Percentiles rank a stretch among this genome's conserved stretches.
These are phyloP conservation scores for Panaeolus papilionaceus DNA, from an alignment of 768 basidiomycete genomes.

Conservation along the genomic window DNA sequence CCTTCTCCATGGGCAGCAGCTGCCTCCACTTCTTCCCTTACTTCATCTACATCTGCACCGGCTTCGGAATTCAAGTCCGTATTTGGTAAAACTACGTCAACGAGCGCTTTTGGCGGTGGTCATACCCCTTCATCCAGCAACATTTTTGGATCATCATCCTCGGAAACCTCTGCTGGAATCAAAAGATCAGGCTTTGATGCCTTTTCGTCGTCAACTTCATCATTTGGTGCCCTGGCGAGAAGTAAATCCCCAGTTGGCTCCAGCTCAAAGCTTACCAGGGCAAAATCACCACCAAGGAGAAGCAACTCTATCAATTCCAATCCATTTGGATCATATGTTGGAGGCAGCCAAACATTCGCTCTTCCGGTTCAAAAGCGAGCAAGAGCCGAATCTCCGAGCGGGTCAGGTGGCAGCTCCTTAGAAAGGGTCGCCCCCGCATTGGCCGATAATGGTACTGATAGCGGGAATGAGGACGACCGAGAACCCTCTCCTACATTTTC, in stretches of 20 bases:
- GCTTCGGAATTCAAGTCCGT: conserved; percentile 22
- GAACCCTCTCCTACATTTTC: conserved; percentile 57
- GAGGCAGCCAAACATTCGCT: conserved; percentile 56
- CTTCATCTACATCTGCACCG: conserved; percentile 26
- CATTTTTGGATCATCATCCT: conserved; percentile 22
- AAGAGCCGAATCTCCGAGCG: conserved; percentile 55
- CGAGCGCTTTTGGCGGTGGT: conserved; percentile 10
- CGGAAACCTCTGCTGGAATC: conserved; percentile 24
- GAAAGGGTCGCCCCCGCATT: conserved; percentile 42
- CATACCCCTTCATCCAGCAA: conserved; percentile 1
- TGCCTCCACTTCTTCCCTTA: conserved; percentile 31
- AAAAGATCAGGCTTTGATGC: conserved; percentile 65
- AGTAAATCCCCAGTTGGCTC: conserved; percentile 63
- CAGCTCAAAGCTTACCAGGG: conserved; percentile 46
- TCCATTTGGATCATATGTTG: conserved; percentile 69
- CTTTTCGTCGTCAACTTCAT: conserved; percentile 56
- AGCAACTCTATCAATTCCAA: conserved; percentile 45
- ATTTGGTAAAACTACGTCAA: conserved; percentile 27
- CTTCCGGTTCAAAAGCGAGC: conserved; percentile 61
- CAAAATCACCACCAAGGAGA: conserved; percentile 64
- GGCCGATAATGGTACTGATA: conserved; percentile 38
- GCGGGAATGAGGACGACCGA: conserved; percentile 54
- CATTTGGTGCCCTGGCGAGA: conserved; percentile 53
- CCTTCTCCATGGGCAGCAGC: conserved; percentile 31
- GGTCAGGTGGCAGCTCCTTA: conserved; percentile 49